Percentiles rank a stretch among this genome's conserved stretches.
Conservation (phyloP, 768 basidiomycete species). For the Macrolepiota fuliginosa region DNA sequence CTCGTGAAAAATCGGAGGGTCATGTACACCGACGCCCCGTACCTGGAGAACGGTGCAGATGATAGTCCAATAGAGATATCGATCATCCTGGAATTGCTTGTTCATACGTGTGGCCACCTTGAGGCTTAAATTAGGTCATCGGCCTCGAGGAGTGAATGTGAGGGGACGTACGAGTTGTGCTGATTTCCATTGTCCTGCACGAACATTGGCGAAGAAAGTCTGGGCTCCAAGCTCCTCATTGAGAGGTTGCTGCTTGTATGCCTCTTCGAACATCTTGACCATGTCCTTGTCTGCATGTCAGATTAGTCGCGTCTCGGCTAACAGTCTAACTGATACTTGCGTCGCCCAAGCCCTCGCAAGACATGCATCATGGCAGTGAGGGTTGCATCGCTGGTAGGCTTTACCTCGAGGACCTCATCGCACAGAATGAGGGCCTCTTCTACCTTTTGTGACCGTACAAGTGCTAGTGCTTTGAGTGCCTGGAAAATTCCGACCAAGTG, state of each 20-base stretch:
- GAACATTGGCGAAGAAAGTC: constrained; percentile 82
- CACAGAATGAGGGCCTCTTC: constrained; percentile 79
- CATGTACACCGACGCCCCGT: background rate
- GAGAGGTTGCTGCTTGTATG: constrained; percentile 73
- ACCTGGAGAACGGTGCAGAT: constrained; percentile 83
- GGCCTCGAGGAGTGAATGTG: background rate
- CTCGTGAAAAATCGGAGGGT: background rate
- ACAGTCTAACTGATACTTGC: constrained; percentile 27
- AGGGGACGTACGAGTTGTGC: constrained; percentile 65
- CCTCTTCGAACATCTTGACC: constrained; percentile 83
- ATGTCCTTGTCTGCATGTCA: constrained; percentile 61
- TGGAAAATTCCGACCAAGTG: constrained; percentile 24
- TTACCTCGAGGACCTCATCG: constrained; percentile 74
- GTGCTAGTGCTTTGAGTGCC: constrained; percentile 83
- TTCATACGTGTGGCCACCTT: constrained; percentile 80
- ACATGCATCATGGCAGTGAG: constrained; percentile 84
- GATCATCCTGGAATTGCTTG: constrained; percentile 80
- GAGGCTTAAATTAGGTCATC: constrained; percentile 12
- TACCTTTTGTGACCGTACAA: constrained; percentile 81
- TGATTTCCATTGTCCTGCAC: constrained; percentile 80
- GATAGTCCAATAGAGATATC: constrained; percentile 82
- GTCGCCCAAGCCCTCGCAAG: constrained; percentile 72
- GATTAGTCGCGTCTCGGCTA: constrained; percentile 1
- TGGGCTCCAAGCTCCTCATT: constrained; percentile 85
- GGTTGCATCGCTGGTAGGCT: constrained; percentile 70